phyloP scores from a whole-genome alignment of 1,284 basidiomycete species.

The Puccinia coronata region DNA sequence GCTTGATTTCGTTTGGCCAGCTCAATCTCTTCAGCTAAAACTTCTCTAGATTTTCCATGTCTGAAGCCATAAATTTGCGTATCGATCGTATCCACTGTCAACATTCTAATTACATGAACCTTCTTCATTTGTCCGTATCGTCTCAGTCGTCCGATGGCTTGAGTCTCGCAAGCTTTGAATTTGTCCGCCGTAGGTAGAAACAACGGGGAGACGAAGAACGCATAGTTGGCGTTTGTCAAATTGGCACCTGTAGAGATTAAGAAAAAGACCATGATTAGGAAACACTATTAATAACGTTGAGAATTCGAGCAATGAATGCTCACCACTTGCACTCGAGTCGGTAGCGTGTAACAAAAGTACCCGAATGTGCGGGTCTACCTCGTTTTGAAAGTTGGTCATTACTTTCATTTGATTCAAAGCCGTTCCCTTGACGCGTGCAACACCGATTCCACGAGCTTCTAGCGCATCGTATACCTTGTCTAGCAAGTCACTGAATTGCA shows the following conservation, averaged over 20 bases:
- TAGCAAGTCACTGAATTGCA: slow-evolving; percentile 90
- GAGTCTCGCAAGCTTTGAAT: slow-evolving; percentile 82
- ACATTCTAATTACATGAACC: slow-evolving; percentile 77
- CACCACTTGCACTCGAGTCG: slow-evolving; percentile 89
- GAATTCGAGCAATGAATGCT: slow-evolving; percentile 56
- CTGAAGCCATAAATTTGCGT: slow-evolving; percentile 67
- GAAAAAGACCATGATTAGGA: neutral
- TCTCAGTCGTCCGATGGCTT: slow-evolving; percentile 83
- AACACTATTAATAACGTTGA: neutral
- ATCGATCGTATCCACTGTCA: slow-evolving; percentile 81
- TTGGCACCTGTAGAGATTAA: slow-evolving; percentile 62
- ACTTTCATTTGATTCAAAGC: slow-evolving; percentile 67
- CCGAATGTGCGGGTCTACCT: slow-evolving; percentile 60
- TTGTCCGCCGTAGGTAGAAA: slow-evolving; percentile 73
- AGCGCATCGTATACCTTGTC: slow-evolving; percentile 84
- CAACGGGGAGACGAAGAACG: slow-evolving; percentile 88
- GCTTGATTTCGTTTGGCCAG: slow-evolving; percentile 29
- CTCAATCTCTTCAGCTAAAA: slow-evolving; percentile 35
- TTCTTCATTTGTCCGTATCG: slow-evolving; percentile 80
- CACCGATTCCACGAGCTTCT: slow-evolving; percentile 70
- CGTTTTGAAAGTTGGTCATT: slow-evolving; percentile 46
- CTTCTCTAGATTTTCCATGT: slow-evolving; percentile 33
- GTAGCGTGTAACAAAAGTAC: slow-evolving; percentile 86
- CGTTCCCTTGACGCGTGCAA: slow-evolving; percentile 77
- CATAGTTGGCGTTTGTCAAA: slow-evolving; percentile 87